Base-by-base conservation (phyloP, 1,284 basidiomycete species). In the Heterobasidion annosum region DNA sequence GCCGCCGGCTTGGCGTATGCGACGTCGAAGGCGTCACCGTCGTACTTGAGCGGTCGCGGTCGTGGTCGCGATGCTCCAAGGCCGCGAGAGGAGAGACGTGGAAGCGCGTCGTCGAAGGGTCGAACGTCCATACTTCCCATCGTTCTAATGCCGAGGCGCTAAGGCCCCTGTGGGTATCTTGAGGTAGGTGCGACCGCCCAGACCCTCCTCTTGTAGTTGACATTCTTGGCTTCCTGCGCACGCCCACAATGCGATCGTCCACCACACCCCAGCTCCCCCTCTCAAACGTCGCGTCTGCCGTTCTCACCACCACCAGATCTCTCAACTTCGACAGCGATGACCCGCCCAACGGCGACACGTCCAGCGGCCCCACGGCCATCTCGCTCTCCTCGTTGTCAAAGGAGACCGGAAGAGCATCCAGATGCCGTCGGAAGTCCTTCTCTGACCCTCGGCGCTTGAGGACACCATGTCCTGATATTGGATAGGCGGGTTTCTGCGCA, bases 71-170 rank as follows among this genome's bases (percentile, higher is more conserved):
- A 8, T 61, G 62, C 40, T 67, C 63, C 18, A 88, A 66, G 37
- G 74, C 67, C 1, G 75, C 72, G 43, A 89, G 65, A 7, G 77
- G 55, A 2, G 81, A 82, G 15, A 73, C 74, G 53, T 76, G 76
- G 51, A 84, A 56, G 33, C 66, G 64, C 10, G 74, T 68, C 16
- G 72, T 67, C 4, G 73, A 67, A 3, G 81, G 79, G 62, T 91
- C 84, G 62, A 86, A 85, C 42, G 73, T 77, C 88, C 88, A 91
- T 34, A 87, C 63, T 61, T 91, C 88, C 89, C 88, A 91, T 54
- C 88, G 73, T 58, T 90, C 85, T 50, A 91, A 67, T 19, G 82
- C 81, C 13, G 83, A 74, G 16, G 69, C 63, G 25, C 83, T 80
- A 54, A 91, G 65, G 5, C 85, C 85, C 12, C 32, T 64, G 2